Evolutionary conservation across 2,329 filamentous ascomycete genomes (phyloP).

Genomic region (Neonectria coccinea): DNA sequence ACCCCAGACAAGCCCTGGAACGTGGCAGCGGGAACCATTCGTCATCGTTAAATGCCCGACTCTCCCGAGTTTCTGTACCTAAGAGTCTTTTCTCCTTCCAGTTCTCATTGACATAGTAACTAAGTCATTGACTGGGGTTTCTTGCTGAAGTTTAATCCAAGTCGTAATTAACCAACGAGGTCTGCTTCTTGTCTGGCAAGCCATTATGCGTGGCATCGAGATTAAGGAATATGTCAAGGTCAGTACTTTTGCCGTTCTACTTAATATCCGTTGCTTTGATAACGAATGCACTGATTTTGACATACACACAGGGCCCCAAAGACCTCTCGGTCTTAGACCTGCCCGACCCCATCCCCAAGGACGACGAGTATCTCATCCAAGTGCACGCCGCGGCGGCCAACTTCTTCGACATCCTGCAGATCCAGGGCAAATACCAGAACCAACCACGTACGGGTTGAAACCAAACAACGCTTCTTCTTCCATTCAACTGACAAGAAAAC

Average conservation of each 20-base stretch:
- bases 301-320: constrained; percentile 72
- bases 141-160: background rate
- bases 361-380: constrained; percentile 85
- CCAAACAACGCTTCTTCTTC: background rate
- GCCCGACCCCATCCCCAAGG: constrained; percentile 77
- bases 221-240: constrained; percentile 81
- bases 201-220: constrained; percentile 80
- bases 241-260: constrained; percentile 33
- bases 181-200: background rate
- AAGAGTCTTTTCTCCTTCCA: background rate
- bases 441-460: constrained; percentile 71
- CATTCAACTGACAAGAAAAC: background rate
- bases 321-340: constrained; percentile 82
- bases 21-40: background rate
- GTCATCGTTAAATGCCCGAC: constrained; percentile 6
- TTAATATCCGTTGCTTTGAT: background rate
- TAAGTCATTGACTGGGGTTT: background rate
- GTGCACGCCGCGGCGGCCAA: constrained; percentile 91
- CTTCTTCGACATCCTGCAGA: constrained; percentile 97
- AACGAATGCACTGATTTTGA: background rate
- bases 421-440: constrained; percentile 94
- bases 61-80: background rate
- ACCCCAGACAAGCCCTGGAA: constrained; percentile 5
- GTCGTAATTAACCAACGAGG: background rate
- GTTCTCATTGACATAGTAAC: background rate